Base-by-base conservation (phyloP, 2,329 filamentous ascomycete genomes). In the Ceratocystis eucalypticola region DNA sequence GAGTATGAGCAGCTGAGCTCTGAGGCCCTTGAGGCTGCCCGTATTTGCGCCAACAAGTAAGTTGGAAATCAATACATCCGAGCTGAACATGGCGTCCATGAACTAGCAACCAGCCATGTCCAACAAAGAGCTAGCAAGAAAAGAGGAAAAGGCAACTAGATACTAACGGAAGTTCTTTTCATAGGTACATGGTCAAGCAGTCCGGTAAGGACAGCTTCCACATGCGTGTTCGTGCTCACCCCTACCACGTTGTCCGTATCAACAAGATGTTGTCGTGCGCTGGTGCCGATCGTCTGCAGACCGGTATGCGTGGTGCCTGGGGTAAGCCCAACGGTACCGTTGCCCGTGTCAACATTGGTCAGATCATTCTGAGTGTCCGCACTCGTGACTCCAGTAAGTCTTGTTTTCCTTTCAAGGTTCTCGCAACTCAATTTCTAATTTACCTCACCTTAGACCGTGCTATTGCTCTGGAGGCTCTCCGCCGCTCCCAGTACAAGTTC, bases 251-350 rank as follows among this genome's bases (percentile, higher is more conserved):
- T 82, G 89, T 99, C 85, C 94, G 94, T 82, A 99, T 99, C 92
- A 99, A 99, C 91, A 99, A 99, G 89, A 99, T 99, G 94, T 93
- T 99, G 91, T 97, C 94, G 78, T 99, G 94, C 81, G 94, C 94
- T 77, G 94, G 94, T 86, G 94, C 94, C 88, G 94, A 99, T 97
- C 91, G 94, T 88, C 85, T 99, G 81, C 94, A 99, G 83, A 99
- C 94, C 74, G 94, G 94, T 85, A 99, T 99, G 94, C 93, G 94
- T 88, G 94, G 94, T 88, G 94, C 94, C 75, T 99, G 91, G 88
- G 94, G 94, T 78, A 99, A 99, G 88, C 94, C 94, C 80, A 96
- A 97, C 86, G 94, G 94, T 78, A 88, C 86, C 76, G 94, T 99
- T 77, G 94, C 94, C 79, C 94, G 94, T 89, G 93, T 99, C 86